A percentile compares a stretch with the other conserved stretches of the same genome.
Evolutionary conservation across 192 early-diverging fungal genomes (phyloP).

Genomic region (Fimicolochytrium jonesii): DNA sequence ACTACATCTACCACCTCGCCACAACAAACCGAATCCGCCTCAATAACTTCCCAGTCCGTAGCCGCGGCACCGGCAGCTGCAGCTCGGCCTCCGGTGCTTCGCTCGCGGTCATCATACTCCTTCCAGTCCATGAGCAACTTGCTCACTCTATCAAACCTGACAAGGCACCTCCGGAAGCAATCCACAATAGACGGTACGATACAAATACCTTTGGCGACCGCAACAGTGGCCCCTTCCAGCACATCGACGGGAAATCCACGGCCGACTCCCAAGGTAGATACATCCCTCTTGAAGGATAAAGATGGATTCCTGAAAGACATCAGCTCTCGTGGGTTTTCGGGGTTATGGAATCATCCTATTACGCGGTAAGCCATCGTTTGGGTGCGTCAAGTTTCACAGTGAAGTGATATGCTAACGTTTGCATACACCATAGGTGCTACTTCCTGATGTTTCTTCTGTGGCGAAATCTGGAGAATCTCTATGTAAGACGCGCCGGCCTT

Average conservation of each 20-base stretch:
- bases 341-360: slow-evolving; percentile 46
- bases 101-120: slow-evolving; percentile 33
- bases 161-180: slow-evolving; percentile 12
- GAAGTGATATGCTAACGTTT: too few relatives aligned
- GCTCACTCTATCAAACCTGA: slow-evolving; percentile 20
- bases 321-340: slow-evolving; percentile 34
- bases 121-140: slow-evolving; percentile 18
- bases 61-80: too few relatives aligned
- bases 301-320: slow-evolving; percentile 33
- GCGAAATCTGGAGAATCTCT: slow-evolving; percentile 33
- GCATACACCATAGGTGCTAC: slow-evolving; percentile 34
- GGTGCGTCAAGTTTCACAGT: too few relatives aligned
- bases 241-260: too few relatives aligned
- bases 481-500: too few relatives aligned
- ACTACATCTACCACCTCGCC: too few relatives aligned
- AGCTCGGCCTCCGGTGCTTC: slow-evolving; percentile 30
- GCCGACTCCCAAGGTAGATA: too few relatives aligned
- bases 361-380: slow-evolving; percentile 38
- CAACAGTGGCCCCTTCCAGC: too few relatives aligned
- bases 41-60: not conserved
- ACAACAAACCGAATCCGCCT: not conserved
- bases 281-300: too few relatives aligned
- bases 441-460: slow-evolving; percentile 48
- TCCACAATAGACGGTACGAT: too few relatives aligned
- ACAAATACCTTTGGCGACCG: too few relatives aligned